These are phyloP conservation scores for Coccomyxa sp. DNA, from an alignment of 139 green algal species.

Conservation along the genomic window DNA sequence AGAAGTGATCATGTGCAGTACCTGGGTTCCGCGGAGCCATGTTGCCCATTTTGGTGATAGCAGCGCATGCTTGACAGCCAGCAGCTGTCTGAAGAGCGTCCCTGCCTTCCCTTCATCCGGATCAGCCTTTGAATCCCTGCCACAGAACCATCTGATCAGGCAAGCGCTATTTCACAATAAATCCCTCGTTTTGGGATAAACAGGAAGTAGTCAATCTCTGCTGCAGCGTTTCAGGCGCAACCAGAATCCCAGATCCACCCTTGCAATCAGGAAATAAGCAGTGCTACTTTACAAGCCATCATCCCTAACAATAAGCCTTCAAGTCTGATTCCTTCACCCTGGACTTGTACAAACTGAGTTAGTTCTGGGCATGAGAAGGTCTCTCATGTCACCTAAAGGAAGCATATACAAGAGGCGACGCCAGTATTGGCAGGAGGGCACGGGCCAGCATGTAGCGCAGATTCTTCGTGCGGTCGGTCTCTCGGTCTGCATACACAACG, in stretches of 20 bases:
- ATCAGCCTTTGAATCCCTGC: neutral
- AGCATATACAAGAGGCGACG: neutral
- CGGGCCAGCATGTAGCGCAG: slow-evolving; percentile 22
- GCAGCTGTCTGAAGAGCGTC: slow-evolving; percentile 41
- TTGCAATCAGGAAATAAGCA: too few relatives aligned
- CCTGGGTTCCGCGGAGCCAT: slow-evolving; percentile 37
- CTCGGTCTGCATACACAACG: slow-evolving; percentile 34
- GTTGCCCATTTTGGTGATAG: slow-evolving; percentile 33
- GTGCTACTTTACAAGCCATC: neutral
- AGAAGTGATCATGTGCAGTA: neutral
- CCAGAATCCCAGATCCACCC: neutral
- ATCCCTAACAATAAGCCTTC: neutral
- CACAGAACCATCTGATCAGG: too few relatives aligned
- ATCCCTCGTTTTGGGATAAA: slow-evolving; percentile 9
- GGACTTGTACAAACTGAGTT: too few relatives aligned
- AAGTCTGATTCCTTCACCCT: neutral
- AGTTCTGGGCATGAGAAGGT: neutral
- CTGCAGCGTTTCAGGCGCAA: neutral
- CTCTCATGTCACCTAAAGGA: too few relatives aligned
- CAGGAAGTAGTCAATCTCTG: too few relatives aligned
- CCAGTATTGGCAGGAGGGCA: neutral
- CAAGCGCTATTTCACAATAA: too few relatives aligned
- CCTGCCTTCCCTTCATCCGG: slow-evolving; percentile 26
- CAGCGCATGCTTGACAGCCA: slow-evolving; percentile 43
- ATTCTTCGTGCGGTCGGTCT: slow-evolving; percentile 4